Conservation (phyloP, 2,329 filamentous ascomycete species). For the Emmonsiellopsis sp. region DNA sequence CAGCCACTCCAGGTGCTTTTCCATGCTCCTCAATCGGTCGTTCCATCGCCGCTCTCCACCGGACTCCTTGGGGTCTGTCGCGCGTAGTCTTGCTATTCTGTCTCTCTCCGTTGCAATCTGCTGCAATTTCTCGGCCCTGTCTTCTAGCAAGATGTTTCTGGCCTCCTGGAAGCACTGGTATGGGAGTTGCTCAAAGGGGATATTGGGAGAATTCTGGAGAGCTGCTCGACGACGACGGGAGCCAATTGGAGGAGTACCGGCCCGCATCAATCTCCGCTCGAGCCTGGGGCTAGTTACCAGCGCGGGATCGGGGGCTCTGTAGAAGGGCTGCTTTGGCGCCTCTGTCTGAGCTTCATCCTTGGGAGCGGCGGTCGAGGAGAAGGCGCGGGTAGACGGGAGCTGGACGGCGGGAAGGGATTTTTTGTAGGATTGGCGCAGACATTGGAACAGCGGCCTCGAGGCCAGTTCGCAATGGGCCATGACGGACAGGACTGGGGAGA, state of each 20-base stretch:
- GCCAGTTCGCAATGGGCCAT: slow-evolving; percentile 37
- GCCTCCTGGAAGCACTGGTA: slow-evolving; percentile 99
- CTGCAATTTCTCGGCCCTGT: slow-evolving; percentile 71
- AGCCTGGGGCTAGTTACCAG: slow-evolving; percentile 56
- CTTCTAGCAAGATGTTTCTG: slow-evolving; percentile 67
- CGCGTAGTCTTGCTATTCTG: slow-evolving; percentile 60
- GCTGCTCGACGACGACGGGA: slow-evolving; percentile 76
- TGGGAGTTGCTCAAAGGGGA: slow-evolving; percentile 87
- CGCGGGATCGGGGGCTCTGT: slow-evolving; percentile 49
- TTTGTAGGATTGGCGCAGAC: slow-evolving; percentile 28
- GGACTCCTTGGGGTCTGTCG: slow-evolving; percentile 46
- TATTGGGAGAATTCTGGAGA: slow-evolving; percentile 52
- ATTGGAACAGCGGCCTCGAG: slow-evolving; percentile 35
- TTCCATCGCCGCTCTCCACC: slow-evolving; percentile 60
- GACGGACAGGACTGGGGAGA: slow-evolving; percentile 11
- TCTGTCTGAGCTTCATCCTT: slow-evolving; percentile 36
- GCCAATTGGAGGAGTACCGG: slow-evolving; percentile 64
- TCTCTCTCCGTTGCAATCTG: slow-evolving; percentile 59
- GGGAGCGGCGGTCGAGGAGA: slow-evolving; percentile 38
- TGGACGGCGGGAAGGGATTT: slow-evolving; percentile 25
- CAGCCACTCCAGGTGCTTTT: slow-evolving; percentile 61
- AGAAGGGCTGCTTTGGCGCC: slow-evolving; percentile 31
- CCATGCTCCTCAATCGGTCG: slow-evolving; percentile 59
- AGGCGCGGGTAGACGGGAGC: slow-evolving; percentile 35
- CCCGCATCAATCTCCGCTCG: slow-evolving; percentile 59